These are phyloP conservation scores for Candida easanensis DNA, from an alignment of 805 yeast species.

Conservation along the genomic window DNA sequence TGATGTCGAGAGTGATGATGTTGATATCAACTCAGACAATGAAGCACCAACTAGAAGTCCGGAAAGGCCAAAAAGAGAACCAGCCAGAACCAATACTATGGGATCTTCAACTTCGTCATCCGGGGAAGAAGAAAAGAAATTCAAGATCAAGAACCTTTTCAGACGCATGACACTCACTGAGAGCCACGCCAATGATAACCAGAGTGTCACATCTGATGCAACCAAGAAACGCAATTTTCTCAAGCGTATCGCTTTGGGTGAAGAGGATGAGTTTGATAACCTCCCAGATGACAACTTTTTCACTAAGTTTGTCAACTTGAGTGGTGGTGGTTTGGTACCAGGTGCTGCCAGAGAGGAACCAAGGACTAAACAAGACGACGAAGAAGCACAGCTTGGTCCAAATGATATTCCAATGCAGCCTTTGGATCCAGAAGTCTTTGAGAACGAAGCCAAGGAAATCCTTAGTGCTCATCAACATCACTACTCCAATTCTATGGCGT, in stretches of 20 bases:
- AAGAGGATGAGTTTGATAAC: conserved; percentile 21
- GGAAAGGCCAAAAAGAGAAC: not conserved
- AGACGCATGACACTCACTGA: conserved; percentile 16
- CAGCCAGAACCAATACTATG: not conserved
- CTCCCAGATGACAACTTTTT: conserved; percentile 28
- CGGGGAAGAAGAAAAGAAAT: conserved; percentile 11
- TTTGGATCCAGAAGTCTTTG: conserved; percentile 37
- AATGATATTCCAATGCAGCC: conserved; percentile 42
- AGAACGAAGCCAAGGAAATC: conserved; percentile 49
- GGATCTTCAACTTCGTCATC: conserved; percentile 1
- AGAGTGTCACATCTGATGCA: conserved; percentile 6
- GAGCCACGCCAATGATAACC: conserved; percentile 4
- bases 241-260: conserved; percentile 20
- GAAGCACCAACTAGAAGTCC: conserved; percentile 1
- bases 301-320: conserved; percentile 30
- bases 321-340: conserved; percentile 35
- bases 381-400: conserved; percentile 30
- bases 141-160: conserved; percentile 17
- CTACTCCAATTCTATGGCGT: conserved; percentile 1
- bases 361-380: conserved; percentile 32
- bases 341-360: conserved; percentile 29
- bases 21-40: conserved; percentile 21
- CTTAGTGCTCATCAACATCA: conserved; percentile 44
- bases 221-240: conserved; percentile 10
- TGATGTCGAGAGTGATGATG: conserved; percentile 23